Conservation (phyloP, 1,284 basidiomycete species). For the Fistulinella staudtii region DNA sequence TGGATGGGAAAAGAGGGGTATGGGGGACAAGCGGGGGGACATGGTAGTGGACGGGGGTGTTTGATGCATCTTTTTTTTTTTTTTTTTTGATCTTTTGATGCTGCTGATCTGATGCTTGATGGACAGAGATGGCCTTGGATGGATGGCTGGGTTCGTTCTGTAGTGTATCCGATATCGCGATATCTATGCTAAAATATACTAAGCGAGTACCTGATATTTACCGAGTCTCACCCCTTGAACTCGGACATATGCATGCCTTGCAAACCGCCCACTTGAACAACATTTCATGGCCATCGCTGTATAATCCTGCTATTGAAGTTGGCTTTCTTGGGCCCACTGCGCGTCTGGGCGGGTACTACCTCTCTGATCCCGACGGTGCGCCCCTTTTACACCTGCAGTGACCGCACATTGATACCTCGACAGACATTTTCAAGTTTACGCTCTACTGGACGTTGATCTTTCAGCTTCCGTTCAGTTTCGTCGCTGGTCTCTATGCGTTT, state of each 20-base stretch:
- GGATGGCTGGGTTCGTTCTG: neutral
- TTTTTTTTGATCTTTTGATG: no score
- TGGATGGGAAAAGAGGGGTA: slow-evolving; percentile 8
- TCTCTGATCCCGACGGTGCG: slow-evolving; percentile 41
- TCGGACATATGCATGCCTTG: no score
- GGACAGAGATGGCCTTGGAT: neutral
- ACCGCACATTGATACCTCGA: neutral
- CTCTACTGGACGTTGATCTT: slow-evolving; percentile 82
- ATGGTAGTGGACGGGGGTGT: slow-evolving; percentile 19
- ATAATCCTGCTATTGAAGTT: slow-evolving; percentile 50
- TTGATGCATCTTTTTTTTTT: no score
- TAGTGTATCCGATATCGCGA: no score
- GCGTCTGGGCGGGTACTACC: slow-evolving; percentile 45
- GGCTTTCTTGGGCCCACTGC: slow-evolving; percentile 35
- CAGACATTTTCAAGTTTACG: slow-evolving; percentile 81
- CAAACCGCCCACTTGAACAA: slow-evolving; percentile 17
- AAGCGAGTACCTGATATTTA: neutral
- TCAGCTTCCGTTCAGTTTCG: slow-evolving; percentile 64
- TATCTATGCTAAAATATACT: neutral
- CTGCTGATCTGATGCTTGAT: neutral
- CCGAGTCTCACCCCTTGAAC: no score
- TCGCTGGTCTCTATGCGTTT: slow-evolving; percentile 69
- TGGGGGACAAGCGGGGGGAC: no score
- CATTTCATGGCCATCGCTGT: slow-evolving; percentile 53
- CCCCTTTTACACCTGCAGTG: neutral